phyloP scores from a whole-genome alignment of 108 stramenopile species.

The Cyclostephanos tholiformis region DNA sequence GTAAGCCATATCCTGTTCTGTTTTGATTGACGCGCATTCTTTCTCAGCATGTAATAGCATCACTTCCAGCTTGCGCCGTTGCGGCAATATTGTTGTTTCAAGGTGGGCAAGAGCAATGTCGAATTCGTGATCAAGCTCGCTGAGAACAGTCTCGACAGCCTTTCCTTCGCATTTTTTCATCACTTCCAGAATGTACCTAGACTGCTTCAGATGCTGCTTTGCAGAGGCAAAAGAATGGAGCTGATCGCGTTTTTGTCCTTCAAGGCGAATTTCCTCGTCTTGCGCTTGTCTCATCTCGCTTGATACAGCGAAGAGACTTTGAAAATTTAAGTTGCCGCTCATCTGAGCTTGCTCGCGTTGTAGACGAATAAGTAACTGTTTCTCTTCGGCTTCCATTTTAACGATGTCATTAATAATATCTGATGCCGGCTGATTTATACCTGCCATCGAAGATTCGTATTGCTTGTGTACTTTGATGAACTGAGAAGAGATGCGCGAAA shows the following conservation, averaged over 20 bases:
- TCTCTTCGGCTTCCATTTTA: conserved; percentile 63
- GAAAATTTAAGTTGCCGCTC: conserved; percentile 11
- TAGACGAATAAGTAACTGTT: conserved; percentile 45
- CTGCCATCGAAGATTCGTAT: conserved; percentile 45
- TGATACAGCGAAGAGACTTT: conserved; percentile 34
- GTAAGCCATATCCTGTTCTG: conserved; percentile 2
- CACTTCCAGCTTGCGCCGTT: conserved; percentile 11
- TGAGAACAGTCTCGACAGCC: no score
- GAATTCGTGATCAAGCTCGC: conserved; percentile 13
- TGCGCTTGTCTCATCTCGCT: conserved; percentile 64
- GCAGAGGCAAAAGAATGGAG: conserved; percentile 3
- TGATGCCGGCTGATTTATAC: not conserved
- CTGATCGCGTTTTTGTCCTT: conserved; percentile 43
- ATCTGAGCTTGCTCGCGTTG: conserved; percentile 19
- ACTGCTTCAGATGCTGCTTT: conserved; percentile 18
- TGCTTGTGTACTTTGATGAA: conserved; percentile 78
- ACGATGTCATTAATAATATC: conserved; percentile 56
- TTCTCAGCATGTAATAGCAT: conserved; percentile 15
- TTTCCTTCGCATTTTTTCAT: not conserved
- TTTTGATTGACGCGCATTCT: not conserved
- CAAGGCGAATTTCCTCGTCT: conserved; percentile 68
- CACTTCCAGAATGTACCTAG: not conserved
- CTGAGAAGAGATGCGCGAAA: not conserved
- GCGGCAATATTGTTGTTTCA: conserved; percentile 1
- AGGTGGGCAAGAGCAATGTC: conserved; percentile 13